phyloP scores from a whole-genome alignment of 2,329 filamentous ascomycete genomes.

The Pseudogymnoascus sp. region DNA sequence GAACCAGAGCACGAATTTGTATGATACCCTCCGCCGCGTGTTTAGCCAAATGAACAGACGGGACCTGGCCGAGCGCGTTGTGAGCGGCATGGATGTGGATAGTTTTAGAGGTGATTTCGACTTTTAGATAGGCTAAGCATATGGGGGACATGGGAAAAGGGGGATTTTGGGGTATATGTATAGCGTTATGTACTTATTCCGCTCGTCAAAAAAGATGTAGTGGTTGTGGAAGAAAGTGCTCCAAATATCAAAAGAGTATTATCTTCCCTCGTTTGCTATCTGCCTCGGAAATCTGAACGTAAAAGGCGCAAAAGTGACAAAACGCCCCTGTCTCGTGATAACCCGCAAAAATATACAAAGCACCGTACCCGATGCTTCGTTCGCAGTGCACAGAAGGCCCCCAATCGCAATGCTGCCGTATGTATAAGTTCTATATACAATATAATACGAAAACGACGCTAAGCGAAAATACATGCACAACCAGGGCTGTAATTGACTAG shows the following conservation, averaged over 20 bases:
- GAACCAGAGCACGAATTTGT: slow-evolving; percentile 94
- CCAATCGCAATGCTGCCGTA: slow-evolving; percentile 6
- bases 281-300: slow-evolving; percentile 8
- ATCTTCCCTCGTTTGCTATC: slow-evolving; percentile 8
- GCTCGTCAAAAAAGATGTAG: not conserved
- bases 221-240: not conserved
- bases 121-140: slow-evolving; percentile 43
- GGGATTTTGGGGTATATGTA: not conserved
- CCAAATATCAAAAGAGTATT: slow-evolving; percentile 4
- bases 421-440: slow-evolving; percentile 5
- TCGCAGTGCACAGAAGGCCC: not conserved
- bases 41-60: slow-evolving; percentile 91
- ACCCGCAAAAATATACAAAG: not conserved
- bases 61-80: slow-evolving; percentile 81
- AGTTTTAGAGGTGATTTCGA: slow-evolving; percentile 86
- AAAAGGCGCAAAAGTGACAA: slow-evolving; percentile 1
- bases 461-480: slow-evolving; percentile 5
- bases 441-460: slow-evolving; percentile 10
- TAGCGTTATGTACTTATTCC: slow-evolving; percentile 4
- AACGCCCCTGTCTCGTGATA: slow-evolving; percentile 2
- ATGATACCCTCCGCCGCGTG: slow-evolving; percentile 89
- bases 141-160: not conserved
- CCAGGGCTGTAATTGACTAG: slow-evolving; percentile 29
- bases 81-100: slow-evolving; percentile 84
- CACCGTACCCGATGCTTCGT: slow-evolving; percentile 7